Conservation (phyloP, 495 filamentous ascomycete genomes). For the Annulohypoxylon nitens region DNA sequence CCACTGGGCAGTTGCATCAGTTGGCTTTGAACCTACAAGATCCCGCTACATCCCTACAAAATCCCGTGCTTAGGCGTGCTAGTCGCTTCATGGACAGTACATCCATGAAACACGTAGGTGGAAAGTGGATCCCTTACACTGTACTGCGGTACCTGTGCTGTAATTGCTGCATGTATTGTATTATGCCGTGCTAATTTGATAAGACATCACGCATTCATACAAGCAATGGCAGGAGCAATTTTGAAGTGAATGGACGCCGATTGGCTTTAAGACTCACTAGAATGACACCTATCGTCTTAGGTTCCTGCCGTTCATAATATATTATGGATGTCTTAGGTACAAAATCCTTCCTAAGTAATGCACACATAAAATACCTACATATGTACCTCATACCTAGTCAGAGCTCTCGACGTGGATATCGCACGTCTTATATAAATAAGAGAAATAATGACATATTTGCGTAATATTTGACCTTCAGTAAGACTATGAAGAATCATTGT, state of each 20-base stretch:
- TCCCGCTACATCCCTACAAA: neutral
- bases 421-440: neutral
- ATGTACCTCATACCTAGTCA: neutral
- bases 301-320: slow-evolving; percentile 16
- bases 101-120: slow-evolving; percentile 6
- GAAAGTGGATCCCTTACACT: slow-evolving; percentile 5
- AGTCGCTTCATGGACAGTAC: neutral
- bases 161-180: slow-evolving; percentile 16
- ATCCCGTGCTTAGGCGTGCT: slow-evolving; percentile 9
- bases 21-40: neutral
- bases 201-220: slow-evolving; percentile 38
- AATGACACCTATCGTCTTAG: slow-evolving; percentile 34
- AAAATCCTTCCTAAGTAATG: slow-evolving; percentile 4
- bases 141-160: neutral
- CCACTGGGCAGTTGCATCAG: neutral
- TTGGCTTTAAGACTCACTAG: slow-evolving; percentile 25
- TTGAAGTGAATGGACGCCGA: slow-evolving; percentile 3
- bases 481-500: neutral
- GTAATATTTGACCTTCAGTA: neutral
- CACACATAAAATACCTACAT: neutral
- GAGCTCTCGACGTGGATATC: neutral
- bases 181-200: slow-evolving; percentile 32
- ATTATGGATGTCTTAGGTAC: neutral
- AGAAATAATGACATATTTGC: neutral
- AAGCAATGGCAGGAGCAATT: slow-evolving; percentile 16